Base-by-base conservation (phyloP, 805 yeast species). In the Pichia nanzhaoensis region DNA sequence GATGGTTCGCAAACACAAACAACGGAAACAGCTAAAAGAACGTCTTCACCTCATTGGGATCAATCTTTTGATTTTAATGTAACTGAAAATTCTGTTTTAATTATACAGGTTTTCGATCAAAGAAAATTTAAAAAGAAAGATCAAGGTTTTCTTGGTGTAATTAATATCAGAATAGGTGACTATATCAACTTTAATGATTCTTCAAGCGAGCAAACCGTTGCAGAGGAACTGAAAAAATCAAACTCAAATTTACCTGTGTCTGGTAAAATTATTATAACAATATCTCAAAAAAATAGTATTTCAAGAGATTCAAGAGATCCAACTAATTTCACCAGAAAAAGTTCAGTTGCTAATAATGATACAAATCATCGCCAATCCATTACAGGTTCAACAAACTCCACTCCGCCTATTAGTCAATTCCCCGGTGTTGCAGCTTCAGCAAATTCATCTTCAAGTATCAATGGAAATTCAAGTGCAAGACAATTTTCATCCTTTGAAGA, bases 11-110 rank as follows among this genome's bases (percentile, higher is more conserved):
- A 93, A 62, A 93, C 98, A 1, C 88, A 88, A 60, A 84, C 96
- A 17, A 93, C 99, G 1, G 80, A 88, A 41, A 93, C 95, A 31
- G 93, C 95, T 27, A 87, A 88, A 59, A 89, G 87, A 66, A 93
- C 98, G 2, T 70, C 91, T 55, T 88, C 93, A 59, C 99, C 99
- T 10, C 93, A 90, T 67, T 93, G 99, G 99, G 90, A 93, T 66
- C 96, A 93, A 66, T 70, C 84, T 2, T 93, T 91, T 59, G 77
- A 77, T 45, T 89, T 93, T 65, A 75, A 74, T 44, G 84, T 82
- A 34, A 76, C 72, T 41, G 95, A 85, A 57, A 84, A 84, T 58
- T 84, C 95, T 8, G 85, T 90, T 37, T 70, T 93, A 42, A 95
- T 91, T 13, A 79, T 93, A 50, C 98, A 93, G 64, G 93, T 93